Percentiles rank a stretch among this genome's conserved stretches.
Evolutionary conservation across 1,284 basidiomycete species (phyloP).

Genomic region (Tilletia walkeri): DNA sequence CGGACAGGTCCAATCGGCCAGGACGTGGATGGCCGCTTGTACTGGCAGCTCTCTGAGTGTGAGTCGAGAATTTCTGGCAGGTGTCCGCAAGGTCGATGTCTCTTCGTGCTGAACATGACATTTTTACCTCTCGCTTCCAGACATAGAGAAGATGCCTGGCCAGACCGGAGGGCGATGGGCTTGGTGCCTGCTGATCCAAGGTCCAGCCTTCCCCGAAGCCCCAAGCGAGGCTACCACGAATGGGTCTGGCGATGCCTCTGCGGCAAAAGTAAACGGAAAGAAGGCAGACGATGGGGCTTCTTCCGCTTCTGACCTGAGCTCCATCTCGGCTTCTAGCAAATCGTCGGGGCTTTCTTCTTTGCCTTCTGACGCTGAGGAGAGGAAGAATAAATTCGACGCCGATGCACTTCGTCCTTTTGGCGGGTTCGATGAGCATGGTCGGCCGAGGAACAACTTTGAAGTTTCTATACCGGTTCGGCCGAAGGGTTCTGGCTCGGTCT

Average conservation of each 20-base stretch:
- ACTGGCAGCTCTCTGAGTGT: constrained; percentile 28
- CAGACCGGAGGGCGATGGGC: constrained; percentile 11
- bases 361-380: not conserved
- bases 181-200: constrained; percentile 17
- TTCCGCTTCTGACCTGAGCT: not conserved
- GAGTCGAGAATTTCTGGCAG: not conserved
- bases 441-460: constrained; percentile 14
- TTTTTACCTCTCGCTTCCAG: constrained; percentile 19
- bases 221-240: not conserved
- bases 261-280: not conserved
- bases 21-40: constrained; percentile 26
- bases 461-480: not conserved
- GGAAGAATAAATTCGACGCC: no score
- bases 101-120: constrained; percentile 20
- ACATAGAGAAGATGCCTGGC: constrained; percentile 15
- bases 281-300: constrained; percentile 10
- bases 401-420: not conserved
- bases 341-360: constrained; percentile 2
- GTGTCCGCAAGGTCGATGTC: not conserved
- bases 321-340: not conserved
- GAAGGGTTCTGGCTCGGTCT: not conserved
- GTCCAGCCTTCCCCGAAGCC: constrained; percentile 9
- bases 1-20: constrained; percentile 27
- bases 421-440: constrained; percentile 2
- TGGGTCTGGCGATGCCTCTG: not conserved